A percentile compares a stretch with the other conserved stretches of the same genome.
These are phyloP conservation scores for Orychophragmus violaceus DNA, from an alignment of 345 rosid species.

Conservation along the genomic window DNA sequence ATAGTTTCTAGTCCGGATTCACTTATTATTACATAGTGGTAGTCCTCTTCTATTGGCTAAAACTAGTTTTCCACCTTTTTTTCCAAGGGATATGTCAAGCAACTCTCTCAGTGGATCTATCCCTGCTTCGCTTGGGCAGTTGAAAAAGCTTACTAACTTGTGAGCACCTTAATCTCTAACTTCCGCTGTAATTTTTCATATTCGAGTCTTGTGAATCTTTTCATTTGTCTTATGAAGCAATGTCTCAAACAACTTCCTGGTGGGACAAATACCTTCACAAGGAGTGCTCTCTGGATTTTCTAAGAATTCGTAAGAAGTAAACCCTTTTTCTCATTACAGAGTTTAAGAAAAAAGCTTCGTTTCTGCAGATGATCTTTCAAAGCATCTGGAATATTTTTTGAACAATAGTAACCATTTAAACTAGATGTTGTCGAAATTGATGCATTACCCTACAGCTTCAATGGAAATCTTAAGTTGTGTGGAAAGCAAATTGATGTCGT, in stretches of 20 bases:
- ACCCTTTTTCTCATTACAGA: not conserved
- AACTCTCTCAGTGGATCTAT: constrained; percentile 66
- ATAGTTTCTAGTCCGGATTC: not conserved
- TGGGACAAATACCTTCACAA: constrained; percentile 69
- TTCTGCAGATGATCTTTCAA: not conserved
- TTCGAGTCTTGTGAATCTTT: not conserved
- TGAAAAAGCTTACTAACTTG: constrained; percentile 44
- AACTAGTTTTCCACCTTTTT: not conserved
- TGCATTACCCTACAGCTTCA: constrained; percentile 43
- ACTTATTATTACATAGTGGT: not conserved
- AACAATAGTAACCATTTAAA: not conserved
- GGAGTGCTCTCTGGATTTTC: constrained; percentile 58
- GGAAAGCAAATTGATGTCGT: constrained; percentile 63
- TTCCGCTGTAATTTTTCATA: not conserved
- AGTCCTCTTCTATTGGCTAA: not conserved
- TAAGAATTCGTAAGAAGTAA: constrained; percentile 61
- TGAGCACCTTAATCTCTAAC: constrained; percentile 22
- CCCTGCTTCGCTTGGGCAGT: constrained; percentile 70
- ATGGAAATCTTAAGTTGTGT: constrained; percentile 74
- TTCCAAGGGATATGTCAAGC: constrained; percentile 72
- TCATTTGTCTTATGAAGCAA: constrained; percentile 47
- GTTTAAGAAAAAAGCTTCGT: not conserved
- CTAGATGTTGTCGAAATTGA: constrained; percentile 15
- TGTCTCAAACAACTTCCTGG: constrained; percentile 79
- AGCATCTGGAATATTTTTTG: not conserved